A percentile compares a stretch with the other conserved stretches of the same genome.
These are phyloP conservation scores for Pichia sp. DNA, from an alignment of 1,139 yeast species.

Conservation along the genomic window DNA sequence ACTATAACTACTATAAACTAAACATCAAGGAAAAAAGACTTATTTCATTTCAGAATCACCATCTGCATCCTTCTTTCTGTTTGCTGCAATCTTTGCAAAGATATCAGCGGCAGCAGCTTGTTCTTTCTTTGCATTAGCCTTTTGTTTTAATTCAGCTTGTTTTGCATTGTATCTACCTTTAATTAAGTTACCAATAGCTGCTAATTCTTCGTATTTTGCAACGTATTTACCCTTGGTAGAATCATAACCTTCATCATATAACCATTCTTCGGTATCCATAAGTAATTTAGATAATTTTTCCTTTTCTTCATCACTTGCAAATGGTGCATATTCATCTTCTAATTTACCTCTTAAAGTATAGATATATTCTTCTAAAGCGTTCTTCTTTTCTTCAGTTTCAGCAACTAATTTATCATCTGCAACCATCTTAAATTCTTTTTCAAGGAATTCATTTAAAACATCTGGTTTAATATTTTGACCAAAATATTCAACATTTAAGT, in stretches of 20 bases:
- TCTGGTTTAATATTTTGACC: constrained; percentile 62
- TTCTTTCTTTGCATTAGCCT: constrained; percentile 80
- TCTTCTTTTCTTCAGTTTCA: constrained; percentile 98
- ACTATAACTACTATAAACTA: not conserved
- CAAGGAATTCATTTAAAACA: constrained; percentile 56
- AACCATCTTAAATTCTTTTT: constrained; percentile 76
- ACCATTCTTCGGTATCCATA: constrained; percentile 93
- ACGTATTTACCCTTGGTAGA: constrained; percentile 94
- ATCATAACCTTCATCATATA: constrained; percentile 95
- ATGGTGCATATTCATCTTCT: constrained; percentile 83
- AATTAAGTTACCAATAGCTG: constrained; percentile 88
- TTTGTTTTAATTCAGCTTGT: constrained; percentile 93
- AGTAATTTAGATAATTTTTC: constrained; percentile 65
- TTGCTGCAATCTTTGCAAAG: constrained; percentile 60
- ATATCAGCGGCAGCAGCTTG: constrained; percentile 40
- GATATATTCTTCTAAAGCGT: constrained; percentile 96
- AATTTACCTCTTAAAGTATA: constrained; percentile 96
- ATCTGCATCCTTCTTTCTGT: constrained; percentile 39
- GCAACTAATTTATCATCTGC: constrained; percentile 94
- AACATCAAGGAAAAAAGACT: not conserved
- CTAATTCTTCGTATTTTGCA: constrained; percentile 96
- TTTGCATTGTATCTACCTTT: constrained; percentile 92
- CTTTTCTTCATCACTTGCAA: constrained; percentile 90
- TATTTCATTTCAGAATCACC: constrained; percentile 39
- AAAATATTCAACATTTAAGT: constrained; percentile 51